These are phyloP conservation scores for Drechmeria coniospora DNA, from an alignment of 2,329 filamentous ascomycete species.

Conservation along the genomic window DNA sequence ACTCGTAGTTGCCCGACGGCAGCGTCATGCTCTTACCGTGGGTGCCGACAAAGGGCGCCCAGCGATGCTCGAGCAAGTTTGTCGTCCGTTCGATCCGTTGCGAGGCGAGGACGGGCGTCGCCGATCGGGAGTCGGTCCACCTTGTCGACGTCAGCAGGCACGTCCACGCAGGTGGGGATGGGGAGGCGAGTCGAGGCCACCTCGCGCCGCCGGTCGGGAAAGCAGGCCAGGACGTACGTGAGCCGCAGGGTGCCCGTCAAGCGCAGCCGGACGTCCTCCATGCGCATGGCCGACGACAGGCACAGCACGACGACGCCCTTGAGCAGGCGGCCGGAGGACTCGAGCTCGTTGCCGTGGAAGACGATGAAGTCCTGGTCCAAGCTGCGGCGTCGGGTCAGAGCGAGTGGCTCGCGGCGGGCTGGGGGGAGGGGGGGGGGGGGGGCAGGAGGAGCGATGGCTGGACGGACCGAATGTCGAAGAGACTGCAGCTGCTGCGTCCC, in stretches of 20 bases:
- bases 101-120: conserved; percentile 41
- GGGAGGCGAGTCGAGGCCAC: too few species aligned
- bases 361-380: conserved; percentile 68
- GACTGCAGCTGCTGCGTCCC: conserved; percentile 33
- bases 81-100: conserved; percentile 43
- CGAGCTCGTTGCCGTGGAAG: conserved; percentile 58
- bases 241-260: conserved; percentile 52
- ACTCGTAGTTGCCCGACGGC: conserved; percentile 66
- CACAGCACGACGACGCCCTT: conserved; percentile 63
- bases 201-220: conserved; percentile 4
- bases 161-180: too few species aligned
- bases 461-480: conserved; percentile 43
- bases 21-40: conserved; percentile 44
- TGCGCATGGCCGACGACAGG: conserved; percentile 49
- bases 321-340: conserved; percentile 60
- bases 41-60: conserved; percentile 46
- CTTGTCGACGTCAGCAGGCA: conserved; percentile 17
- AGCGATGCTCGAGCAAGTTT: conserved; percentile 52
- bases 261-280: conserved; percentile 59
- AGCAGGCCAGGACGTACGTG: conserved; percentile 34
- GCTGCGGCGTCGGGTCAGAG: conserved; percentile 29
- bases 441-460: background rate
- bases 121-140: conserved; percentile 36
- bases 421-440: too few species aligned
- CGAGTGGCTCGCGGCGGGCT: too few species aligned